Evolutionary conservation across 2,329 filamentous ascomycete species (phyloP).

Genomic region (Fusarium annulatum): DNA sequence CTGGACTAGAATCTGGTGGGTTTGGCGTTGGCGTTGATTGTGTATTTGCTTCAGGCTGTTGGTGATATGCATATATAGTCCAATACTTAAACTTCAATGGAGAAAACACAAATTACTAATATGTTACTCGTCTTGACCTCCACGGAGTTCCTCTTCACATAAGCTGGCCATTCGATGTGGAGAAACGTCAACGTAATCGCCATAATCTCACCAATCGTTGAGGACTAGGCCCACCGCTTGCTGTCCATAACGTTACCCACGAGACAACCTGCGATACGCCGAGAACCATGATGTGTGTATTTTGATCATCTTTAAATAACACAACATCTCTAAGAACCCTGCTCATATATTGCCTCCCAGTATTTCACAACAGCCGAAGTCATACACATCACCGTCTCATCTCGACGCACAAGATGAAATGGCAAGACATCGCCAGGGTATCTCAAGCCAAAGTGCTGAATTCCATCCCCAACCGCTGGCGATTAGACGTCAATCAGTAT

Average conservation of each 20-base stretch:
- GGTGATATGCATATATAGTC: no score
- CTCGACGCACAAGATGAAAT: background rate
- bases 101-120: background rate
- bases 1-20: rapidly evolving
- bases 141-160: background rate
- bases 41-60: background rate
- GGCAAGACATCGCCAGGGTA: background rate
- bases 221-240: background rate
- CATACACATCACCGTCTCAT: rapidly evolving
- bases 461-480: background rate
- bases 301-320: background rate
- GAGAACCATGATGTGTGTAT: background rate
- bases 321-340: rapidly evolving
- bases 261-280: background rate
- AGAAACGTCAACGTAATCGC: background rate
- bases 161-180: background rate
- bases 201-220: background rate
- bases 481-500: background rate
- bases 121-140: background rate
- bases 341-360: rapidly evolving
- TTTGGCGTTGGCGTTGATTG: background rate
- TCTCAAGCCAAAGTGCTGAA: background rate
- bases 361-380: rapidly evolving
- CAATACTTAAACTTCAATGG: background rate
- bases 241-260: background rate